phyloP scores from a whole-genome alignment of 2,329 filamentous ascomycete species.

The Dichotomopilus funicola region DNA sequence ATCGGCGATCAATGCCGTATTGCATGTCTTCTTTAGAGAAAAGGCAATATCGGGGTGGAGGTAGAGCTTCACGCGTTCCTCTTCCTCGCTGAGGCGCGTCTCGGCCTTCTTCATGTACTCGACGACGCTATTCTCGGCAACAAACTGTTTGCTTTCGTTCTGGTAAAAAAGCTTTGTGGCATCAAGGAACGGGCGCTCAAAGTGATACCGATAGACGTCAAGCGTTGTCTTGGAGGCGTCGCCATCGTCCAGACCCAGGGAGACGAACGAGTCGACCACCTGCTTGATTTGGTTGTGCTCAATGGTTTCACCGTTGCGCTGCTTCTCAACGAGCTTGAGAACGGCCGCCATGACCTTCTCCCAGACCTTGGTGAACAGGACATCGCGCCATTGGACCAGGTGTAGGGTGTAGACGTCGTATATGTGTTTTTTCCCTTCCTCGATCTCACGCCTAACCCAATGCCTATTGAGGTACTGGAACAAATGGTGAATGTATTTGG shows the following conservation, averaged over 20 bases:
- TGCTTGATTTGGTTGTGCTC: conserved; percentile 96
- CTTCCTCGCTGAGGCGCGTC: conserved; percentile 80
- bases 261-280: conserved; percentile 94
- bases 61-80: conserved; percentile 86
- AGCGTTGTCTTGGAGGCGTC: conserved; percentile 91
- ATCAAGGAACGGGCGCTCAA: conserved; percentile 84
- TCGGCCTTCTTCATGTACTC: conserved; percentile 99
- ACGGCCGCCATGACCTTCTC: conserved; percentile 92
- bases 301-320: conserved; percentile 94
- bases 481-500: conserved; percentile 94
- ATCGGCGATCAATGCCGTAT: conserved; percentile 81
- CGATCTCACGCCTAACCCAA: conserved; percentile 98
- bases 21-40: conserved; percentile 78
- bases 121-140: conserved; percentile 93
- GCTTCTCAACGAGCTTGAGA: conserved; percentile 90
- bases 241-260: conserved; percentile 85
- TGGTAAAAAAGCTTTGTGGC: conserved; percentile 84
- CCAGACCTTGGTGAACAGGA: conserved; percentile 79
- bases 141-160: conserved; percentile 86
- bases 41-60: conserved; percentile 83
- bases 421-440: conserved; percentile 96
- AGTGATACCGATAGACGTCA: conserved; percentile 87
- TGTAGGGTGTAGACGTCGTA: conserved; percentile 98
- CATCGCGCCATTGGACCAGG: conserved; percentile 88
- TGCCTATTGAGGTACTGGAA: conserved; percentile 96